Percentiles rank a stretch among this genome's conserved stretches.
Evolutionary conservation across 192 early-diverging fungal species (phyloP).

Genomic region (Gamsiella multidivaricata): DNA sequence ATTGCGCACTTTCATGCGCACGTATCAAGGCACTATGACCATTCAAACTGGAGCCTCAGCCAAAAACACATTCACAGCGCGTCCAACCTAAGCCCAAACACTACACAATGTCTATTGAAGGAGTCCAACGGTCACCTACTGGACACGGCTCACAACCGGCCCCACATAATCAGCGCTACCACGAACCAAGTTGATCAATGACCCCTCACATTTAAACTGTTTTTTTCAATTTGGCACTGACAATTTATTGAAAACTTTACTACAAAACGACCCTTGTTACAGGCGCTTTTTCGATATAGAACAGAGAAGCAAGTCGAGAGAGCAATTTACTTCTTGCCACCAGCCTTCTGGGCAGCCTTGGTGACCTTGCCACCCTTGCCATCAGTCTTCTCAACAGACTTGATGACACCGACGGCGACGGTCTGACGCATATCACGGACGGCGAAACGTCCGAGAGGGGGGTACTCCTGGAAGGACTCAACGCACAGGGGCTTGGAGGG

Average conservation of each 20-base stretch:
- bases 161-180: too few relatives aligned
- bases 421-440: conserved; percentile 98
- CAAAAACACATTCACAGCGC: too few relatives aligned
- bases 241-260: conserved; percentile 31
- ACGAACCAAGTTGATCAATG: too few relatives aligned
- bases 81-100: too few relatives aligned
- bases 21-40: too few relatives aligned
- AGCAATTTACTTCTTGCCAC: conserved; percentile 54
- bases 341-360: conserved; percentile 79
- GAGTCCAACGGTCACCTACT: too few relatives aligned
- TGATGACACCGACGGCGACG: conserved; percentile 96
- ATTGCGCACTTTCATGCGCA: too few relatives aligned
- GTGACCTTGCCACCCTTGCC: conserved; percentile 75
- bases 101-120: too few relatives aligned
- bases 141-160: too few relatives aligned
- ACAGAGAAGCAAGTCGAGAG: not conserved
- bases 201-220: too few relatives aligned
- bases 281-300: conserved; percentile 31
- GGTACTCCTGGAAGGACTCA: conserved; percentile 93
- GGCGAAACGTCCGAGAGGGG: conserved; percentile 94
- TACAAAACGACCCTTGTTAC: conserved; percentile 33
- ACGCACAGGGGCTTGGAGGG: conserved; percentile 95
- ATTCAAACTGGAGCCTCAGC: too few relatives aligned
- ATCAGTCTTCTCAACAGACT: conserved; percentile 85
- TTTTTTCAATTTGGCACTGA: conserved; percentile 5